Evolutionary conservation across 2,329 filamentous ascomycete species (phyloP), one percentile per base, ranked within the genome.

Genomic region (Claviceps spartinae): DNA sequence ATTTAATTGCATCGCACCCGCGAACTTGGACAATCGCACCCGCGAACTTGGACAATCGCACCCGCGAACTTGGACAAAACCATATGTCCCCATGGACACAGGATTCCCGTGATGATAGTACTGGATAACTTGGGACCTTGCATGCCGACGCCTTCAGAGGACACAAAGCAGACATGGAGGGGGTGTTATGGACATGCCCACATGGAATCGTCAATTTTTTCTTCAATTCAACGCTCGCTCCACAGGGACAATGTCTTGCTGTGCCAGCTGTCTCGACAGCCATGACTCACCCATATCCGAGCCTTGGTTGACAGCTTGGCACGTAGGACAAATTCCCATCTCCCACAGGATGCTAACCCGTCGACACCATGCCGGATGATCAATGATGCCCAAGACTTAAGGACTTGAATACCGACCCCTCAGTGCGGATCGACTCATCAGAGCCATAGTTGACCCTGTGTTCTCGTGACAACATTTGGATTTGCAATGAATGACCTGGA

Each of bases 1-100:
- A 56, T 55, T 54, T 54, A 56, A 59, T 59, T 59, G 57, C 54
- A 52, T 56, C 57, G 57, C 57, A 54, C 41, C 57, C 57, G 57
- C 57, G 57, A 57, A 41, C 9, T 30, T 2, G 30, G 44, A 40
- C 45, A 42, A 20, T 56, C 57, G 57, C 57, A 54, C 41, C 57
- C 57, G 57, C 57, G 57, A 57, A 41, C 11, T 30, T 2, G 26
- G 44, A 40, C 20, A 20, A 20, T 20, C 20, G 20, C 20, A 20
- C 20, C 57, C 57, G 57, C 57, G 57, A 57, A 41, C 4, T 34
- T 3, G 30, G 44, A 40, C 45, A 42, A 20, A 24, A 44, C 4
- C 20, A 44, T 0, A 26, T 8, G 14, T 5, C 4, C 2, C 34
- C 34, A 47, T 34, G 20, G 20, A 40, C 16, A 26, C 8, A 4